Base-by-base conservation (phyloP, 768 basidiomycete species). In the Scleroderma bovista region DNA sequence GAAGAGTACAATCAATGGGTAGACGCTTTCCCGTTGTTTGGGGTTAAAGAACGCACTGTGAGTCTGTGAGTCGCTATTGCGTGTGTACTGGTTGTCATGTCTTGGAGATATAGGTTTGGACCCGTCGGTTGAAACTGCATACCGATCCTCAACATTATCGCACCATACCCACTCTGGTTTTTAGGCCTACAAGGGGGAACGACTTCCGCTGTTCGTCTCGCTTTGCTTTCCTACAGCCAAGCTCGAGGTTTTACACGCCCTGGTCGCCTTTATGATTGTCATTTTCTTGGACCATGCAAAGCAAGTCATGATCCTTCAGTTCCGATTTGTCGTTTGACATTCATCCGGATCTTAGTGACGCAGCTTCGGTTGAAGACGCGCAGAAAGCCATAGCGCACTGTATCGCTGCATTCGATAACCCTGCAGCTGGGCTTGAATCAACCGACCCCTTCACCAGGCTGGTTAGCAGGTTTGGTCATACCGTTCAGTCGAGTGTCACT, bases 171-270 rank as follows among this genome's bases (percentile, higher is more conserved):
- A 43, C 8, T 11, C 10, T 17, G 41, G 9, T 29, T 9, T 15
- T n/a, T 13, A 62, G 60, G 57, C 47, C 6, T 62, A 57, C 53
- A 62, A 62, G 38, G 45, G 54, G 13, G 57, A 57, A n/a, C 54
- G 60, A 40, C 50, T 60, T 34, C 55, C 61, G 29, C 39, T 60
- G n/a, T 49, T 59, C 19, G 54, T 57, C 8, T 51, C 57, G 16
- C 52, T 53, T 9, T 46, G 50, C 8, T 60, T 57, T 50, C 61
- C 59, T 17, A 47, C 54, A 5, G 57, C 61, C 6, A 52, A 54
- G 40, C 48, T 44, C 16, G 44, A 46, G 11, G 55, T 55, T 37
- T 40, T 62, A 33, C 53, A 49, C 16, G 57, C 57, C 33, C 51
- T 52, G 46, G 49, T 60, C 4, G 55, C 58, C 7, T 52, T 23